A percentile compares a stretch with the other conserved stretches of the same genome.
Evolutionary conservation across 192 early-diverging fungal species (phyloP).

Genomic region (Mortierella antarctica): DNA sequence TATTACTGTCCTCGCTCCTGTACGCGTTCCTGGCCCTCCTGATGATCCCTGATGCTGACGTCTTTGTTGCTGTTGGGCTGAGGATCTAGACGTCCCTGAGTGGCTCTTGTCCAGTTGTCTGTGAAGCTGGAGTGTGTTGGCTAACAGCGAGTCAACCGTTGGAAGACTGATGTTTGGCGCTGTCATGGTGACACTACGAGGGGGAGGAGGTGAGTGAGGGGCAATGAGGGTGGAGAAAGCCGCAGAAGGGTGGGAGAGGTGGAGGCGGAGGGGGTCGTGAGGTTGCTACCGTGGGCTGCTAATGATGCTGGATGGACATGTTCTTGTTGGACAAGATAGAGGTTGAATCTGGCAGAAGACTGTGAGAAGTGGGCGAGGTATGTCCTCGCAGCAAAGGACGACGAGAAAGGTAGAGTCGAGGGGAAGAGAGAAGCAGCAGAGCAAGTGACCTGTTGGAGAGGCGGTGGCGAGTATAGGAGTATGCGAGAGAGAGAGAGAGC

Average conservation of each 20-base stretch:
- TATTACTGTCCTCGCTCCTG: too few relatives aligned
- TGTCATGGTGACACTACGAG: conserved; percentile 6
- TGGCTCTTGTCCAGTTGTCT: conserved; percentile 19
- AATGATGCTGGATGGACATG: too few relatives aligned
- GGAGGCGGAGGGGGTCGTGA: background rate
- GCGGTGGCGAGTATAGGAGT: too few relatives aligned
- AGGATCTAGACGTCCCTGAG: conserved; percentile 8
- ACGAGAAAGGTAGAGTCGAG: background rate
- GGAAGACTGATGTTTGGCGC: conserved; percentile 7
- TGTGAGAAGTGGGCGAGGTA: too few relatives aligned
- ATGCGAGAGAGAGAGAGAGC: too few relatives aligned
- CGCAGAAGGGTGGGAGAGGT: background rate
- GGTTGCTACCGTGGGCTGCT: too few relatives aligned
- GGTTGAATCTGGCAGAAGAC: too few relatives aligned
- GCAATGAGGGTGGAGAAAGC: too few relatives aligned
- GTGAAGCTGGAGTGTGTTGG: conserved; percentile 27
- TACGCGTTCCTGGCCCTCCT: too few relatives aligned
- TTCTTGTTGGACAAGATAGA: too few relatives aligned
- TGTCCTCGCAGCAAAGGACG: background rate
- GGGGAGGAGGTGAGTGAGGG: too few relatives aligned
- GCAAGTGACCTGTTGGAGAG: too few relatives aligned
- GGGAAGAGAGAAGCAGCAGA: background rate
- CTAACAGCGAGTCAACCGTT: conserved; percentile 8
- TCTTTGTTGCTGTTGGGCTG: background rate
- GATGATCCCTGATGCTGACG: background rate